Evolutionary conservation across 305 asterid genomes (phyloP), one percentile per base, ranked within the genome.

Genomic region (Fraxinus floribunda): DNA sequence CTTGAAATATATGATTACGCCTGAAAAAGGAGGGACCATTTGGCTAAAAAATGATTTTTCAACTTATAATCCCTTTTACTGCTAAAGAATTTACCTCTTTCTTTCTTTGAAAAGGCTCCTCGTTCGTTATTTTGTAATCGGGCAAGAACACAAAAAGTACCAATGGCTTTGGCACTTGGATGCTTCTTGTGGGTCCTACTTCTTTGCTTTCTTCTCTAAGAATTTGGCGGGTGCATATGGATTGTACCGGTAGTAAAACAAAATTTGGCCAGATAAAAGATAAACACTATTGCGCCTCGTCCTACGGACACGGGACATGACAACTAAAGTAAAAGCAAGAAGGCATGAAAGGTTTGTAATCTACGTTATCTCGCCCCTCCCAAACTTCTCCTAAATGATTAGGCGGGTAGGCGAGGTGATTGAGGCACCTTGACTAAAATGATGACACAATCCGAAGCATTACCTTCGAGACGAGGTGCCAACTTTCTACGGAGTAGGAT

Each of bases 111-210:
- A 55, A 35, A 39, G 26, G 75, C 76, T 44, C 16, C 24, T 44
- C 15, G n/a, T 11, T 11, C 77, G 84, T 79, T 76, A 30, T 76
- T 76, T 60, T 76, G 66, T 75, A 41, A 68, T 76, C 72, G 75
- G 29, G 57, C 70, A 76, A 77, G 36, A 26, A 38, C 74, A 32
- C 49, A 36, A 64, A 75, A 76, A 68, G 32, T 11, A 75, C 24
- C 16, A 52, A 52, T 76, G 77, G 52, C 60, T 73, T 22, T 32
- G 18, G 46, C 22, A 68, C 39, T 83, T 26, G 81, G 84, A 80
- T 80, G 81, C 87, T 83, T 75, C 77, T 18, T 52, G 81, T 24
- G 85, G 85, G 77, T 52, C 77, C 84, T 2, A 77, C 7, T 68
- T n/a, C 77, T 41, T 35, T 35, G 24, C 39, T 79, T 24, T 79